These are phyloP conservation scores for Papiliotrema laurentii DNA, from an alignment of 1,284 basidiomycete genomes.

Conservation along the genomic window DNA sequence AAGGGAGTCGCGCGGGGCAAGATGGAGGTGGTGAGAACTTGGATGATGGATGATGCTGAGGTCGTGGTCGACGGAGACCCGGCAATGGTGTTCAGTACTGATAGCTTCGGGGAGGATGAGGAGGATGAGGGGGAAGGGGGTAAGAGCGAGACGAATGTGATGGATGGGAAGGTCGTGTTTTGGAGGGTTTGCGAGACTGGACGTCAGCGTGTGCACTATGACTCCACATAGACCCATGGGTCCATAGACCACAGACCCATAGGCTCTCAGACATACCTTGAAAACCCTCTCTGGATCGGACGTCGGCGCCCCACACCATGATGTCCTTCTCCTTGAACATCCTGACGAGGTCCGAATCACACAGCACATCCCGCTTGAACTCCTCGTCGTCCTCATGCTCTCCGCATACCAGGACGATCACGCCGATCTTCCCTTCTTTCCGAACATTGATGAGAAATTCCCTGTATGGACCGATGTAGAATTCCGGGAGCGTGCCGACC, in stretches of 20 bases:
- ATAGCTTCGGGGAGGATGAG: conserved; percentile 56
- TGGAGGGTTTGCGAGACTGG: conserved; percentile 77
- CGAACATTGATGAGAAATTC: conserved; percentile 67
- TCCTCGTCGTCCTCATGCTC: conserved; percentile 84
- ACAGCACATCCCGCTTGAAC: conserved; percentile 81
- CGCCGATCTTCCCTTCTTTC: conserved; percentile 67
- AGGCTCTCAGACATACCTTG: conserved; percentile 57
- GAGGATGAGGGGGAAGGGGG: conserved; percentile 23
- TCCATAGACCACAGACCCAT: not conserved
- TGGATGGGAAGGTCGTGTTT: conserved; percentile 84
- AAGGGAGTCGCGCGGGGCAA: conserved; percentile 74
- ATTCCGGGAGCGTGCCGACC: conserved; percentile 60
- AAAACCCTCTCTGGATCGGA: conserved; percentile 75
- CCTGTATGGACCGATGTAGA: conserved; percentile 77
- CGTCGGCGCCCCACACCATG: conserved; percentile 78
- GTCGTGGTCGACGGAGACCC: conserved; percentile 63
- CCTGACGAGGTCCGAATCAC: conserved; percentile 64
- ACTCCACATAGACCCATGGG: too few relatives aligned
- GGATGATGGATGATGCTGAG: conserved; percentile 59
- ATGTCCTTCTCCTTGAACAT: conserved; percentile 65
- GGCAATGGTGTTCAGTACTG: conserved; percentile 75
- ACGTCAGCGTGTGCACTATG: not conserved
- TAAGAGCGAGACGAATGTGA: conserved; percentile 84
- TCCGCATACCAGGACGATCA: conserved; percentile 77
- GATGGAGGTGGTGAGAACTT: conserved; percentile 64